These are phyloP conservation scores for Colletotrichum nymphaeae DNA, from an alignment of 2,329 filamentous ascomycete species.

Conservation along the genomic window DNA sequence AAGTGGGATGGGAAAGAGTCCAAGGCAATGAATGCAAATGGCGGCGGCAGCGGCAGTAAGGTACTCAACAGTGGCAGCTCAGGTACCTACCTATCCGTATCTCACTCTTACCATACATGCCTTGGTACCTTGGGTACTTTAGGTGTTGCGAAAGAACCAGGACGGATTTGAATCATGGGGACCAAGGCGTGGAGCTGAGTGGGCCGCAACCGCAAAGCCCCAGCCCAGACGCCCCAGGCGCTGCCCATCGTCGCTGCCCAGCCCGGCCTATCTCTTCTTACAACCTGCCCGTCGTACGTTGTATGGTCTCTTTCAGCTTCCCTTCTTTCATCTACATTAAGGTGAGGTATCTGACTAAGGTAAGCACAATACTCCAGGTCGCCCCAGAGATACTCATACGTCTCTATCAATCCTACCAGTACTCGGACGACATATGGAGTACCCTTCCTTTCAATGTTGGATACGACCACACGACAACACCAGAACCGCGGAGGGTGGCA, in stretches of 20 bases:
- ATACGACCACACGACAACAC: neutral
- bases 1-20: conserved; percentile 21
- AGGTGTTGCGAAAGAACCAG: neutral
- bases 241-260: neutral
- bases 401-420: neutral
- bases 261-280: neutral
- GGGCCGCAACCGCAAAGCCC: conserved; percentile 4
- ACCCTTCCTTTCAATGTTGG: neutral
- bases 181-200: neutral
- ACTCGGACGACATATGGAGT: neutral
- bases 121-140: no score
- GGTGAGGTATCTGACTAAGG: neutral
- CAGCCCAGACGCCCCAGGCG: conserved; percentile 4
- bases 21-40: neutral
- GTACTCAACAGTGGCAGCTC: no score
- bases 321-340: neutral
- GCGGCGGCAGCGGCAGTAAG: neutral
- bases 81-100: no score
- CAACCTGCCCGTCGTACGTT: neutral
- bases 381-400: neutral
- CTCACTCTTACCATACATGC: no score
- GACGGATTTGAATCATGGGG: conserved; percentile 12
- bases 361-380: neutral
- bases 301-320: neutral
- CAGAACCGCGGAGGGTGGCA: neutral